Conservation (phyloP, 129 eudicot species). For the Solidago caesia region DNA sequence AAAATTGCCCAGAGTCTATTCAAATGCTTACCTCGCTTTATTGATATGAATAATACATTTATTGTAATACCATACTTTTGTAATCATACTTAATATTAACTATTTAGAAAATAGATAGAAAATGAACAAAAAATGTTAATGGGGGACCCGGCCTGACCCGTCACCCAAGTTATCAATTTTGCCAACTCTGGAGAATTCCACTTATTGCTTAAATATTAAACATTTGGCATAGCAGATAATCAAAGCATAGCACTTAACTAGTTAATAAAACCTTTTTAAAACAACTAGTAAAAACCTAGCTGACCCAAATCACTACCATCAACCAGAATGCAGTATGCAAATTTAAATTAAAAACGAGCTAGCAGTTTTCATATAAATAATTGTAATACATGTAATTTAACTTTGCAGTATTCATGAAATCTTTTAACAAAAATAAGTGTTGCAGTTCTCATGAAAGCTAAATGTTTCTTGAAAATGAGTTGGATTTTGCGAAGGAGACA, state of each 20-base stretch:
- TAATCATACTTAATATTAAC: background rate
- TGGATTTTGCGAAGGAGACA: background rate
- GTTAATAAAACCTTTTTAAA: background rate
- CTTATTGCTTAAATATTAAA: background rate
- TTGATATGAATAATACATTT: background rate
- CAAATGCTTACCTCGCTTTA: background rate
- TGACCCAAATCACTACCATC: background rate
- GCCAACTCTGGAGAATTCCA: slow-evolving; percentile 6
- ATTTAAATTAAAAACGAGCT: background rate
- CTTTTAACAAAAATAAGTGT: background rate
- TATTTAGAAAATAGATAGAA: background rate
- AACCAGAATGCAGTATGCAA: background rate
- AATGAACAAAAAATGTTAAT: background rate
- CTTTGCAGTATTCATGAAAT: background rate
- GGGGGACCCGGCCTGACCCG: background rate
- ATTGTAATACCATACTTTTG: background rate
- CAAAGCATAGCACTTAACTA: background rate
- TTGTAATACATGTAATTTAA: background rate
- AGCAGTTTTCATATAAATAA: background rate
- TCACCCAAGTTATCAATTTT: background rate
- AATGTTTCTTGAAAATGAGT: background rate
- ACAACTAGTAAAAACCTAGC: background rate
- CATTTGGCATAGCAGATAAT: background rate
- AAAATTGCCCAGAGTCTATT: background rate
- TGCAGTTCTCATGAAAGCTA: background rate